Conservation (phyloP, 768 basidiomycete species). For the Coprinopsis cinerea region DNA sequence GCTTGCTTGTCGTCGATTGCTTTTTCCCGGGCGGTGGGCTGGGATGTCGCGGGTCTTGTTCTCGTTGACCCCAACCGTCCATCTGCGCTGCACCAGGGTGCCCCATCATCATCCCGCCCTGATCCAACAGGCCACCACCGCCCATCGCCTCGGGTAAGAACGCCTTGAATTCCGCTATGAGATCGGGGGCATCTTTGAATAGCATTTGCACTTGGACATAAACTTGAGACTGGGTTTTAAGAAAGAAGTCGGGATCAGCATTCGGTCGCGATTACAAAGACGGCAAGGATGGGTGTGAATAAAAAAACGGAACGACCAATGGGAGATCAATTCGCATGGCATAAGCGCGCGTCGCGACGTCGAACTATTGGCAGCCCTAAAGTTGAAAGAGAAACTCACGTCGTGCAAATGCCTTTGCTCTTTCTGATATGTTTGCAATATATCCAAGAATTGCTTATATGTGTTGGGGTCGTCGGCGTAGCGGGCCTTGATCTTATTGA, state of each 20-base stretch:
- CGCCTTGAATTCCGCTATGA: constrained; percentile 75
- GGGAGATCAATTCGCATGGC: neutral
- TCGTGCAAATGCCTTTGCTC: constrained; percentile 70
- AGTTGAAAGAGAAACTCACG: constrained; percentile 36
- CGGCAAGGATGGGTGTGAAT: constrained; percentile 2
- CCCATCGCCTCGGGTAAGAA: constrained; percentile 63
- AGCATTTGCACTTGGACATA: constrained; percentile 75
- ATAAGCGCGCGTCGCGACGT: constrained; percentile 4
- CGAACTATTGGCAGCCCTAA: neutral
- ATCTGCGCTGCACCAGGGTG: constrained; percentile 27
- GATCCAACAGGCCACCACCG: constrained; percentile 15
- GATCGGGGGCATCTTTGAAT: constrained; percentile 77
- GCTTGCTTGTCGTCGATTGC: constrained; percentile 37
- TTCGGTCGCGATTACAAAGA: neutral
- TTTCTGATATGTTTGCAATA: constrained; percentile 82
- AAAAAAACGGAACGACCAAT: neutral
- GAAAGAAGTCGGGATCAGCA: constrained; percentile 8
- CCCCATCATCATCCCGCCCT: constrained; percentile 40
- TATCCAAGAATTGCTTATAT: constrained; percentile 86
- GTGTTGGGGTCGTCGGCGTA: constrained; percentile 87
- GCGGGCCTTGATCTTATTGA: constrained; percentile 97
- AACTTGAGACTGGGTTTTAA: constrained; percentile 53
- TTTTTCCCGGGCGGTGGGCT: constrained; percentile 40
- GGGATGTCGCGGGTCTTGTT: constrained; percentile 11
- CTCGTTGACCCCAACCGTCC: constrained; percentile 1